Evolutionary conservation across 2,329 filamentous ascomycete genomes (phyloP).

Genomic region (Zymoseptoria crescenta): DNA sequence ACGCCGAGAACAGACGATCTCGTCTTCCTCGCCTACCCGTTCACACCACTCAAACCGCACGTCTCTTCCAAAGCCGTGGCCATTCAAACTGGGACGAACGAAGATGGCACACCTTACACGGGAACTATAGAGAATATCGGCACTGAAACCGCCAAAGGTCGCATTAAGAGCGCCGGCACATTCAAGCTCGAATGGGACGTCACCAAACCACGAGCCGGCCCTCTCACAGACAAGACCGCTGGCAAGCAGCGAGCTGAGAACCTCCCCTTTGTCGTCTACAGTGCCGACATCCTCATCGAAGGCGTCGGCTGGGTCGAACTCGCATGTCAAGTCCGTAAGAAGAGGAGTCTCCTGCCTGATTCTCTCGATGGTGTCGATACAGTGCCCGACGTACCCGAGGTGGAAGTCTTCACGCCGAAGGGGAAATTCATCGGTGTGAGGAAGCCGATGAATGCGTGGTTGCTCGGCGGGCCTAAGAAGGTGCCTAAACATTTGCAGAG

Average conservation of each 20-base stretch:
- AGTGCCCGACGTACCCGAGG: conserved; percentile 46
- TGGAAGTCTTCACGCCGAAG: conserved; percentile 79
- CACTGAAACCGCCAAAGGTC: conserved; percentile 23
- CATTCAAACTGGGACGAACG: conserved; percentile 49
- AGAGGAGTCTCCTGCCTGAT: conserved; percentile 13
- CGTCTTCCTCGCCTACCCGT: conserved; percentile 73
- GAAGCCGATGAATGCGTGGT: conserved; percentile 63
- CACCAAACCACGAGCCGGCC: conserved; percentile 68
- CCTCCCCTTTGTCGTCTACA: conserved; percentile 72
- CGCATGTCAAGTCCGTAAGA: conserved; percentile 63
- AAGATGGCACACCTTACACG: conserved; percentile 31
- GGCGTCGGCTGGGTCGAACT: conserved; percentile 92
- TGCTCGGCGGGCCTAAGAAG: conserved; percentile 49
- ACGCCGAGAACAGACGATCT: conserved; percentile 61
- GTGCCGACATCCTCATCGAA: conserved; percentile 80
- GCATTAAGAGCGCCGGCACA: conserved; percentile 56
- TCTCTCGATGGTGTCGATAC: conserved; percentile 14
- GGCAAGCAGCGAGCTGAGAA: conserved; percentile 56
- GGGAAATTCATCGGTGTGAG: conserved; percentile 69
- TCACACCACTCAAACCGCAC: conserved; percentile 70
- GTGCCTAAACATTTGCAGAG: conserved; percentile 43
- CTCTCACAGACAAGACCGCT: conserved; percentile 55
- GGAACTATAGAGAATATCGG: conserved; percentile 56
- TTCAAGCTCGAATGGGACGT: conserved; percentile 75
- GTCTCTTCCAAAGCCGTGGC: conserved; percentile 75